A percentile compares a stretch with the other conserved stretches of the same genome.
Conservation (phyloP, 139 green algal genomes). For the Zygnema cylindricum region DNA sequence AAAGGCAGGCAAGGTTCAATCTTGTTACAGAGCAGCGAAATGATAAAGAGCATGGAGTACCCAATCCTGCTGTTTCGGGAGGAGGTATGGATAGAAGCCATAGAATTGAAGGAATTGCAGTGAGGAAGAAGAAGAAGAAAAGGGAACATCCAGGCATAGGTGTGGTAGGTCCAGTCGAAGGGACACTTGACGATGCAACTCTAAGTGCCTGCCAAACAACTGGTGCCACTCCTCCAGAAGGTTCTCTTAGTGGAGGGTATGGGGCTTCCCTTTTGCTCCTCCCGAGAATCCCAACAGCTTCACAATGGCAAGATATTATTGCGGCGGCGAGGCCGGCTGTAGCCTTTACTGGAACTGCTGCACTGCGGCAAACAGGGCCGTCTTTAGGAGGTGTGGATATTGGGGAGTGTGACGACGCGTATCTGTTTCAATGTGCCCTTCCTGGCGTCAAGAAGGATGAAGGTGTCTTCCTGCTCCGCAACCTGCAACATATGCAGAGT, state of each 20-base stretch:
- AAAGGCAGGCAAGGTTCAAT: conserved; percentile 15
- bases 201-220: not conserved
- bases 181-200: not conserved
- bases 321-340: not conserved
- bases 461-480: too few species aligned
- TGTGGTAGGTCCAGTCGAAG: not conserved
- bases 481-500: too few species aligned
- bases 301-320: conserved; percentile 20
- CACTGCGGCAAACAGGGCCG: not conserved
- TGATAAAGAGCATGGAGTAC: conserved; percentile 4
- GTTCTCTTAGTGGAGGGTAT: not conserved
- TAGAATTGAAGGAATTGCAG: not conserved
- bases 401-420: conserved; percentile 26
- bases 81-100: not conserved
- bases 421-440: conserved; percentile 9
- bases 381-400: conserved; percentile 10
- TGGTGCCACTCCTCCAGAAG: not conserved
- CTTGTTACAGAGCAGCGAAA: conserved; percentile 13
- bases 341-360: conserved; percentile 16
- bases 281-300: conserved; percentile 1
- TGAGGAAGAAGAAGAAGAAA: not conserved
- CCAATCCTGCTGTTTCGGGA: not conserved
- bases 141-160: not conserved
- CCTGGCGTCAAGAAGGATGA: conserved; percentile 27
- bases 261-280: conserved; percentile 1